Conservation (phyloP, 148 eudicot species). For the Silene uniflora region DNA sequence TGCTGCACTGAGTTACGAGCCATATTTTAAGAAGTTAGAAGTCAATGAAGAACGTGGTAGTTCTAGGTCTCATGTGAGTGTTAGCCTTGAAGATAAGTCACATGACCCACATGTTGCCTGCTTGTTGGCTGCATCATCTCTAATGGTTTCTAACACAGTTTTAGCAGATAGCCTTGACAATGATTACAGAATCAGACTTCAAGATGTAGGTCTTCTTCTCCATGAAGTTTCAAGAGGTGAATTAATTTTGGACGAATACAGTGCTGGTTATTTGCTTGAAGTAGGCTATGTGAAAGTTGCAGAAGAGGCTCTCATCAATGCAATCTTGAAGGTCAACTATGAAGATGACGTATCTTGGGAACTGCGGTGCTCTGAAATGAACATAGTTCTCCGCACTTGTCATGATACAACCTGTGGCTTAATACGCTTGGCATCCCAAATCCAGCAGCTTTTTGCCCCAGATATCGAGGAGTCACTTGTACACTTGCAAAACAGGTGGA, state of each 20-base stretch:
- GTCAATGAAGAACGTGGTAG: slow-evolving; percentile 25
- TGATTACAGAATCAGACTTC: slow-evolving; percentile 56
- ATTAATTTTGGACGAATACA: slow-evolving; percentile 32
- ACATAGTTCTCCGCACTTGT: slow-evolving; percentile 64
- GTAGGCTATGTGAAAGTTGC: slow-evolving; percentile 83
- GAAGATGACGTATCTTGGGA: slow-evolving; percentile 65
- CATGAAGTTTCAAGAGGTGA: slow-evolving; percentile 36
- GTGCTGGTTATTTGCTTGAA: slow-evolving; percentile 50
- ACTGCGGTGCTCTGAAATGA: slow-evolving; percentile 59
- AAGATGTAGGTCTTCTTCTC: slow-evolving; percentile 78
- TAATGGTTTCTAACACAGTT: slow-evolving; percentile 51
- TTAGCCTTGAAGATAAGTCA: slow-evolving; percentile 24
- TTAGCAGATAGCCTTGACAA: slow-evolving; percentile 31
- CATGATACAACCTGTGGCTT: slow-evolving; percentile 79
- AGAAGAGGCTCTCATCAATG: slow-evolving; percentile 54
- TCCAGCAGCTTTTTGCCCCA: slow-evolving; percentile 91
- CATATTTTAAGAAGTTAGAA: slow-evolving; percentile 35
- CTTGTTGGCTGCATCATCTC: slow-evolving; percentile 71
- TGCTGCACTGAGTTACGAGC: slow-evolving; percentile 89
- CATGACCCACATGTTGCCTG: slow-evolving; percentile 49
- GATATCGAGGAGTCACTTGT: slow-evolving; percentile 73
- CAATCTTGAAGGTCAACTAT: slow-evolving; percentile 45
- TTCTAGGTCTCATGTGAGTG: slow-evolving; percentile 28
- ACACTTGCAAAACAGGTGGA: slow-evolving; percentile 93
- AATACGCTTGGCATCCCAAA: slow-evolving; percentile 61